Conservation (phyloP, 495 filamentous ascomycete genomes). For the Letharia lupina region DNA sequence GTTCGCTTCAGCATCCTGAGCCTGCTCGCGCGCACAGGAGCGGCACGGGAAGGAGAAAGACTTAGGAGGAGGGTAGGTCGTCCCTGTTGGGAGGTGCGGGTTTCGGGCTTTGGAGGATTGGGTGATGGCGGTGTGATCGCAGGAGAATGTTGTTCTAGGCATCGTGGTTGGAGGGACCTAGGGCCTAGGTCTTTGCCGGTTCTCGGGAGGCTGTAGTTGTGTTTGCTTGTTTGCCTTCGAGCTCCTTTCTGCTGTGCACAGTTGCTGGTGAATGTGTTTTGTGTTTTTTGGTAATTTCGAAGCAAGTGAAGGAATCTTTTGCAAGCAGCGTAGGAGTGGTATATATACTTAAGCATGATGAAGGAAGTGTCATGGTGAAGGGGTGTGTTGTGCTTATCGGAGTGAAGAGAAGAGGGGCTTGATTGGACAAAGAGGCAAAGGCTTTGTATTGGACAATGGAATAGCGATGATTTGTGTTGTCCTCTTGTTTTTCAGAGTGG, state of each 20-base stretch:
- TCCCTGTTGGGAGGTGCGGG: background rate
- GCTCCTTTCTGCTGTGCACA: no score
- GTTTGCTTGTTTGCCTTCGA: background rate
- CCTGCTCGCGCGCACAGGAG: constrained; percentile 11
- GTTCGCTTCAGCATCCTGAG: background rate
- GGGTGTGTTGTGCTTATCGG: background rate
- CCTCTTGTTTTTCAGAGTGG: background rate
- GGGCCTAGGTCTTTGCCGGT: no score
- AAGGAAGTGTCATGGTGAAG: background rate
- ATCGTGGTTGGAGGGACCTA: no score
- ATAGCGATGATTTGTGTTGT: background rate
- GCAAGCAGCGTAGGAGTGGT: constrained; percentile 5
- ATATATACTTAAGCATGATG: constrained; percentile 1
- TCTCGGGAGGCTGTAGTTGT: no score
- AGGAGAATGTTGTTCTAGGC: constrained; percentile 1
- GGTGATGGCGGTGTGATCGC: constrained; percentile 2
- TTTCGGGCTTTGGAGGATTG: background rate
- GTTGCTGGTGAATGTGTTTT: no score
- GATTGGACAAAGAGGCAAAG: background rate
- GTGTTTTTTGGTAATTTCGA: no score
- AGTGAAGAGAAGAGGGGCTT: background rate
- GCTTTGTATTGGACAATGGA: background rate
- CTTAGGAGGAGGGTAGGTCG: background rate
- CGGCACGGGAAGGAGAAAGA: constrained; percentile 15
- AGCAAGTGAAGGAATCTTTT: background rate